A percentile compares a stretch with the other conserved stretches of the same genome.
These are phyloP conservation scores for Phytophthora hybrid DNA, from an alignment of 352 stramenopile species.

Conservation along the genomic window DNA sequence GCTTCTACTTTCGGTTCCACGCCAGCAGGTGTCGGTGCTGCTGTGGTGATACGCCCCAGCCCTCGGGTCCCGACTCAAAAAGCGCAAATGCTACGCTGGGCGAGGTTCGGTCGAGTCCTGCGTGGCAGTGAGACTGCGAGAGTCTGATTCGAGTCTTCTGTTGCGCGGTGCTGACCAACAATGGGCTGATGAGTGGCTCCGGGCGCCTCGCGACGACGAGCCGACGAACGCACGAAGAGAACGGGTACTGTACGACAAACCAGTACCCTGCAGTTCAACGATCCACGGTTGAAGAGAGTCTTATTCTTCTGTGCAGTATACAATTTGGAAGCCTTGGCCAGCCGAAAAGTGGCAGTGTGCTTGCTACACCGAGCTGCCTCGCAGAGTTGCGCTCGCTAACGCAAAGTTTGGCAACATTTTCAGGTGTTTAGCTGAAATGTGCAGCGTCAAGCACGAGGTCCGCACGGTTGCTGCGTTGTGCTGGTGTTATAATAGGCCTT, in stretches of 20 bases:
- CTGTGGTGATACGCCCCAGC: not conserved
- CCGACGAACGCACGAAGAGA: constrained; percentile 10
- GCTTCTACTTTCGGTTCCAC: constrained; percentile 6
- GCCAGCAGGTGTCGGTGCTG: not conserved
- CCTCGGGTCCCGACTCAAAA: constrained; percentile 8
- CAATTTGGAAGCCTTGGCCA: not conserved
- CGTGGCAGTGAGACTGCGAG: constrained; percentile 8
- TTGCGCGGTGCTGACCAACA: constrained; percentile 24
- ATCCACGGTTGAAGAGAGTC: constrained; percentile 16
- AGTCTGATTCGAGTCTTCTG: constrained; percentile 6
- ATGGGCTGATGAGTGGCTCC: constrained; percentile 27
- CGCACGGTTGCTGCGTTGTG: not conserved
- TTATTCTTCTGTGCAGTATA: constrained; percentile 8
- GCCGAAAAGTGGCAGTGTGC: not conserved
- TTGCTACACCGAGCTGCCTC: constrained; percentile 1
- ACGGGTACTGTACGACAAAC: constrained; percentile 22
- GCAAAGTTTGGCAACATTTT: not conserved
- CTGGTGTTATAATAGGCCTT: constrained; percentile 9
- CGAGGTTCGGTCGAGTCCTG: constrained; percentile 6
- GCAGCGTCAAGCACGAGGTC: not conserved
- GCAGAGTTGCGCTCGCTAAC: not conserved
- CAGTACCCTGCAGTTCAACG: not conserved
- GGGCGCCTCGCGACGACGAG: constrained; percentile 9
- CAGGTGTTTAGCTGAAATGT: not conserved
- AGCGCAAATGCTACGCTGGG: constrained; percentile 23